These are phyloP conservation scores for Leptodontidium sp. DNA, from an alignment of 2,329 filamentous ascomycete species.

Conservation along the genomic window DNA sequence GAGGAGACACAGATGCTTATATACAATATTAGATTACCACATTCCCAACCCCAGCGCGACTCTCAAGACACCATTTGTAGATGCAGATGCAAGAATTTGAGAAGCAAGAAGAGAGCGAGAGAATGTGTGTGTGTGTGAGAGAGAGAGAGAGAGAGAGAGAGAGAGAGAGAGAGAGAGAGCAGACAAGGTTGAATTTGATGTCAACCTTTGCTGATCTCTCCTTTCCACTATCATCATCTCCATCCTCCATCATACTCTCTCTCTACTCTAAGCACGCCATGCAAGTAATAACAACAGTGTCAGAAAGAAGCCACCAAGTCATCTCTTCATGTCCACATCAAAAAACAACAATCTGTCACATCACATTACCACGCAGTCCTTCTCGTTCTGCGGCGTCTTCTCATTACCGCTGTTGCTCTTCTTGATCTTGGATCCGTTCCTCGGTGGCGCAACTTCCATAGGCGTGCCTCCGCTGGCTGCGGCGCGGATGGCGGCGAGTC, in stretches of 20 bases:
- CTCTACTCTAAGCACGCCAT: neutral
- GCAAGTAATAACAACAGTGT: neutral
- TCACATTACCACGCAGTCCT: slow-evolving; percentile 44
- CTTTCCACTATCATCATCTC: neutral
- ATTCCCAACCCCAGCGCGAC: neutral
- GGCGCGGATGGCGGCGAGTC: slow-evolving; percentile 84
- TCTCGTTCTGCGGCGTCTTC: slow-evolving; percentile 38
- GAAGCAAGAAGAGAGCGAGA: neutral
- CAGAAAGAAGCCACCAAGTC: neutral
- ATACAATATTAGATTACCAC: slow-evolving; percentile 11
- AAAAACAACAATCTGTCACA: neutral
- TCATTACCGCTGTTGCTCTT: slow-evolving; percentile 38
- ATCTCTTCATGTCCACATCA: slow-evolving; percentile 16
- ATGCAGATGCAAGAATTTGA: neutral
- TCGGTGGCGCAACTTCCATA: slow-evolving; percentile 44
- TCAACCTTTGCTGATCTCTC: neutral
- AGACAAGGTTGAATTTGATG: neutral
- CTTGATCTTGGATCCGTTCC: slow-evolving; percentile 43
- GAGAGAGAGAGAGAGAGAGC: neutral
- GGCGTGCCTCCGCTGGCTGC: slow-evolving; percentile 65
- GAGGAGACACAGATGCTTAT: neutral
- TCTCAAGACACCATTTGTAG: neutral
- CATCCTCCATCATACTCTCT: neutral
- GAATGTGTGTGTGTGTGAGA: too few species aligned
- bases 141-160: neutral